These are phyloP conservation scores for Phytopythium delawarense DNA, from an alignment of 352 stramenopile genomes.

Conservation along the genomic window DNA sequence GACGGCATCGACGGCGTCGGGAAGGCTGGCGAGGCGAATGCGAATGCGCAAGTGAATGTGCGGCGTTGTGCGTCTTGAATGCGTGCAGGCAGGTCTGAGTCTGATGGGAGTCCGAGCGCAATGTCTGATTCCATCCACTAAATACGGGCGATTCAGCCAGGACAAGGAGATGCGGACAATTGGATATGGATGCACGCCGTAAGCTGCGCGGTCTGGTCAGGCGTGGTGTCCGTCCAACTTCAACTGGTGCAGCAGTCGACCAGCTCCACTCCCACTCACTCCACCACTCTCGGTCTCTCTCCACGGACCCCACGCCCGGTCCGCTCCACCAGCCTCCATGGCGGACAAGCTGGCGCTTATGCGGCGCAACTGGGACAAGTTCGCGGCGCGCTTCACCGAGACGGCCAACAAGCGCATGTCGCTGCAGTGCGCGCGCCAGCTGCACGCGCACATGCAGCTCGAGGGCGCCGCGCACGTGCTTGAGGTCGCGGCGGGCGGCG, in stretches of 20 bases:
- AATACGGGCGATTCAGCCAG: not conserved
- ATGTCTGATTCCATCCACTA: not conserved
- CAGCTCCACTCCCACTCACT: not conserved
- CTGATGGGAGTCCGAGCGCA: not conserved
- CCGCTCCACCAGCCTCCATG: not conserved
- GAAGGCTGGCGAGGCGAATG: not conserved
- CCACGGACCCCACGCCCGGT: not conserved
- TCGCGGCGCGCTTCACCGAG: slow-evolving; percentile 36
- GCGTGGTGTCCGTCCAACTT: not conserved
- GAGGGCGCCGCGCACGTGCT: slow-evolving; percentile 31
- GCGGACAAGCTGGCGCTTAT: slow-evolving; percentile 4
- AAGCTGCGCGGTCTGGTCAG: not conserved
- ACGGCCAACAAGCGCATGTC: slow-evolving; percentile 47
- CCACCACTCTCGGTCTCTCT: no score
- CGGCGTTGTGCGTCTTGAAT: not conserved
- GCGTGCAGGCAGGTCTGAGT: not conserved
- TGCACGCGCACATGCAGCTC: slow-evolving; percentile 54
- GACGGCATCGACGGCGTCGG: not conserved
- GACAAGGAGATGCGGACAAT: not conserved
- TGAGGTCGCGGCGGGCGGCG: slow-evolving; percentile 42
- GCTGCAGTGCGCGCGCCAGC: slow-evolving; percentile 33
- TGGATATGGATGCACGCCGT: not conserved
- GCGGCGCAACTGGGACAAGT: slow-evolving; percentile 26
- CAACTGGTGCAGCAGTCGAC: not conserved
- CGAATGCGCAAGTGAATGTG: not conserved